Evolutionary conservation across 148 eudicot species (phyloP).

Genomic region (Vaccinium macrocarpon): DNA sequence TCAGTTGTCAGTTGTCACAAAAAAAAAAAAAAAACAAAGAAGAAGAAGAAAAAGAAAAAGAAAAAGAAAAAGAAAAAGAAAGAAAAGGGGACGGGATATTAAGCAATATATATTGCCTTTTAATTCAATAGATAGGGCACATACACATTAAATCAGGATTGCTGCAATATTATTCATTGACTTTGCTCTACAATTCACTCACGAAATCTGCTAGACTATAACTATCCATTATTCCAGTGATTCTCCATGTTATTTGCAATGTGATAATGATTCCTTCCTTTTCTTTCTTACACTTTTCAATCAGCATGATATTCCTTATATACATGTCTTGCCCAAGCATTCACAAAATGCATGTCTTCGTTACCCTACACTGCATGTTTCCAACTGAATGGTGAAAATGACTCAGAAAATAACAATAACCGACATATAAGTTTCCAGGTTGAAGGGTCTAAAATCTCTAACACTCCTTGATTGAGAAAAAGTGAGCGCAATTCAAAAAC

Average conservation of each 20-base stretch:
- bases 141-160: not conserved
- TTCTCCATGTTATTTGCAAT: not conserved
- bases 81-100: not conserved
- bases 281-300: not conserved
- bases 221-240: not conserved
- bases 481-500: not conserved
- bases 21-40: too few relatives aligned
- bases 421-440: not conserved
- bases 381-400: conserved; percentile 6
- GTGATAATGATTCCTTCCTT: too few relatives aligned
- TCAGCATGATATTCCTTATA: not conserved
- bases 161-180: not conserved
- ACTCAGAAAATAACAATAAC: not conserved
- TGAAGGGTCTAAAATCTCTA: not conserved
- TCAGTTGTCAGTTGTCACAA: not conserved
- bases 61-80: not conserved
- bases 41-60: too few relatives aligned
- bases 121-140: not conserved
- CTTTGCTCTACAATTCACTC: not conserved
- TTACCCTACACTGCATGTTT: not conserved
- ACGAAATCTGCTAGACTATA: not conserved
- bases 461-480: not conserved
- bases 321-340: not conserved
- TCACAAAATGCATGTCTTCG: not conserved
- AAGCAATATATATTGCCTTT: not conserved